Evolutionary conservation across 495 filamentous ascomycete genomes (phyloP), one percentile per base, ranked within the genome.

Genomic region (Melanomma pulvis-pyrius): DNA sequence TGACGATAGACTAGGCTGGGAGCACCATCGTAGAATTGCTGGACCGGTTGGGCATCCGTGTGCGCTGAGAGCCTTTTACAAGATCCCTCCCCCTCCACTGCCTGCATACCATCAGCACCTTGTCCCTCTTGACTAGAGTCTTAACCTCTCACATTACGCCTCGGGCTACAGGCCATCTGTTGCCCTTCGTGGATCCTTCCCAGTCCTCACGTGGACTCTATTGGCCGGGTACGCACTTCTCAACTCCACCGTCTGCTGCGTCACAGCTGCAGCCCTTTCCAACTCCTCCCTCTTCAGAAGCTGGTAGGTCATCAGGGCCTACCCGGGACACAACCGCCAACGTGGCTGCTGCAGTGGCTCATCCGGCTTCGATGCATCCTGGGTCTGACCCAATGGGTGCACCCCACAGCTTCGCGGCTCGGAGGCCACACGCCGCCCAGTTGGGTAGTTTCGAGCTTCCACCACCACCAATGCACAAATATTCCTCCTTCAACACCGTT

Each of bases 291-390:
- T 62, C 70, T 6, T 72, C 70, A 29, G 67, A 72, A 56, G 61
- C 60, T 55, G 58, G 51, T 63, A 51, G 71, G 68, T 63, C 70
- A 64, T 67, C 52, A 49, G 68, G 71, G 63, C 63, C 62, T 67
- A 57, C 48, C 60, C 64, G 36, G 59, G 57, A 71, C 41, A 59
- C 73, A 71, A 71, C 74, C 76, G 76, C 60, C 65, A 79, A 75
- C 71, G 75, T 79, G 77, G 76, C 77, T 76, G 76, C 77, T 63
- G 74, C 75, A 65, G 75, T 78, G 65, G 76, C 74, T 70, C 71
- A 75, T 67, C 76, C 71, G 55, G 62, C 70, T 51, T 74, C 74
- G 48, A 79, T 79, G 77, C 74, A 75, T 71, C 73, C 76, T 65
- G 77, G 75, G 63, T 62, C 75, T 62, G 74, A 79, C 63, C 62